Base-by-base conservation (phyloP, 441 rosid species). In the Adansonia grandidieri region DNA sequence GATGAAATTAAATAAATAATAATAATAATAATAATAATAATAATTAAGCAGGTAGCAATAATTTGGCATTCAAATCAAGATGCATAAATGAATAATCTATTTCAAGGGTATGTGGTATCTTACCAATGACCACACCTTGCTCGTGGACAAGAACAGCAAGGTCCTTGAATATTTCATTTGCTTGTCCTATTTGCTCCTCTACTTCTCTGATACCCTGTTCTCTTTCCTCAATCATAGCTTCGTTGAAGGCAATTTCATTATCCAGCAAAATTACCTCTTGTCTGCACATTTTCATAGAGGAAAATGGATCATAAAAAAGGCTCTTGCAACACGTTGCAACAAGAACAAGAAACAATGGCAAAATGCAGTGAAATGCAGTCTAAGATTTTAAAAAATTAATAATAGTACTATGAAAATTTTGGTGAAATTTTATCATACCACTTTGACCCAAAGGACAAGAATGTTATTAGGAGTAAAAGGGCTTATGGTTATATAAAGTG, bases 131-230 rank as follows among this genome's bases (percentile, higher is more conserved):
- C 40, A 88, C 87, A 24, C 92, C 92, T 86, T 91, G 96, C 60
- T 91, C 93, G 47, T 89, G 92, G 77, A 90, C 93, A 42, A 89
- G 84, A 78, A 91, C 92, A 69, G 93, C 93, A 72, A 90, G 90
- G 82, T 91, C 96, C 81, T 85, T 89, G 83, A 91, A 88, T 78
- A 91, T 91, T 57, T 91, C 96, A 77, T 87, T 91, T 17, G 83
- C 89, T 82, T 91, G 79, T 56, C 89, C 92, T 82, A 91, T 90
- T 82, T 91, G 93, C 73, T 84, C 88, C 51, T 86, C 85, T 63
- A 90, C 83, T 62, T 90, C 96, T 82, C 84, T 82, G 48, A 91
- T 84, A 6, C 92, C 96, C 74, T 88, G 90, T 2, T 89, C 96
- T 79, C 93, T 86, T 84, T 91, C 96, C 51, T 91, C 96, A 62